Evolutionary conservation across 2,329 filamentous ascomycete genomes (phyloP).

Genomic region (Geosmithia putterillii): DNA sequence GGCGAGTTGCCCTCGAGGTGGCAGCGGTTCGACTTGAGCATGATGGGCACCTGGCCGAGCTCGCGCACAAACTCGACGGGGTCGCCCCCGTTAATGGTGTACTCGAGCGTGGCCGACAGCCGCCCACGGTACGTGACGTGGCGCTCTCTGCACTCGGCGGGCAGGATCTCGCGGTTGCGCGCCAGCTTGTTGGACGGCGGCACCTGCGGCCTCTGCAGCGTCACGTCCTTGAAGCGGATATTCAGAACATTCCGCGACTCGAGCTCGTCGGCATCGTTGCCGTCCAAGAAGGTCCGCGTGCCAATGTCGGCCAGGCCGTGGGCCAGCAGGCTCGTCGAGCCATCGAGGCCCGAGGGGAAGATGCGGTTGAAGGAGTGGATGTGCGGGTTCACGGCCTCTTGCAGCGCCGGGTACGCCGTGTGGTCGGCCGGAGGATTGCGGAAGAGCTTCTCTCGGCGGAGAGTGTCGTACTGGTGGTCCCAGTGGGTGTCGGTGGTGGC

Average conservation of each 20-base stretch:
- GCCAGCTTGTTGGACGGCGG: conserved; percentile 76
- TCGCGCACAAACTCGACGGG: conserved; percentile 74
- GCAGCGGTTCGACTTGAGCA: conserved; percentile 88
- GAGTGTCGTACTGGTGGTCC: conserved; percentile 76
- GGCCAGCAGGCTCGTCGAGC: conserved; percentile 35
- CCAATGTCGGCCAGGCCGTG: conserved; percentile 82
- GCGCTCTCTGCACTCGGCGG: conserved; percentile 86
- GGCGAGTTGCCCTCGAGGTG: conserved; percentile 82
- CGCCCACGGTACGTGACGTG: conserved; percentile 86
- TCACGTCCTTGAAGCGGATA: conserved; percentile 69
- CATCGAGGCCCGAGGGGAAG: conserved; percentile 39
- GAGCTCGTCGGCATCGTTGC: conserved; percentile 49
- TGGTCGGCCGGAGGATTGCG: conserved; percentile 76
- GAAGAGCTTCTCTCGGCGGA: conserved; percentile 81
- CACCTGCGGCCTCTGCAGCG: conserved; percentile 69
- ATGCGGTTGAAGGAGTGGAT: conserved; percentile 92
- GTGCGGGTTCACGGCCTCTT: conserved; percentile 79
- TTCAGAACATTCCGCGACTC: conserved; percentile 60
- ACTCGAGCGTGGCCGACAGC: conserved; percentile 73
- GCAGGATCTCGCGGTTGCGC: conserved; percentile 73
- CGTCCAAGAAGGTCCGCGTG: conserved; percentile 76
- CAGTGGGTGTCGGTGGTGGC: conserved; percentile 54
- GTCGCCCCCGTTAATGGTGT: conserved; percentile 75
- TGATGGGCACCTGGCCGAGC: conserved; percentile 80
- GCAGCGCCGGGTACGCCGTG: conserved; percentile 77